A percentile compares a stretch with the other conserved stretches of the same genome.
Evolutionary conservation across 1,284 basidiomycete genomes (phyloP).

Genomic region (Microbotryomycetes sp.): DNA sequence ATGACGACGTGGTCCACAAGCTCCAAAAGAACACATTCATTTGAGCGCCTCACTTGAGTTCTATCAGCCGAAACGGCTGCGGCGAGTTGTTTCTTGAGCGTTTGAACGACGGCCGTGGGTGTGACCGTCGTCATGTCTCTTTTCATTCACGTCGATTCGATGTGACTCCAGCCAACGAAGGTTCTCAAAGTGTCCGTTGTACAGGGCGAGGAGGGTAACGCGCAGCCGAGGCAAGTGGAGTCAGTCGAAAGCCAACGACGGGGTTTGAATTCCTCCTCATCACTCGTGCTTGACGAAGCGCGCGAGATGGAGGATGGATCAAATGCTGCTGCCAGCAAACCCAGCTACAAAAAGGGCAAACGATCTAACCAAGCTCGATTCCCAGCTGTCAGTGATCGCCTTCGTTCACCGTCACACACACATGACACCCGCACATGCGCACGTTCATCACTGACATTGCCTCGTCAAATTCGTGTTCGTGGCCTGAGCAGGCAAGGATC

Average conservation of each 20-base stretch:
- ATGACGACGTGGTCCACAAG: too few species aligned
- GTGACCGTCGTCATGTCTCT: neutral
- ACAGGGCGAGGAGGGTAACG: too few species aligned
- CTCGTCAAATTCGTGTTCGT: neutral
- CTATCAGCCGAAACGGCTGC: constrained; percentile 19
- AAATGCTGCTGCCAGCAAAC: too few species aligned
- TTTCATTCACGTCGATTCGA: too few species aligned
- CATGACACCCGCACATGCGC: too few species aligned
- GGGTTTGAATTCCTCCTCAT: too few species aligned
- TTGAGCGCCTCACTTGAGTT: constrained; percentile 14
- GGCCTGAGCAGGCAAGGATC: constrained; percentile 61
- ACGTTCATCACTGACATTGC: neutral
- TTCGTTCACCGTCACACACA: neutral
- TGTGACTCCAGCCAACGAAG: too few species aligned
- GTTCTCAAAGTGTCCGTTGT: too few species aligned
- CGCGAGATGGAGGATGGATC: too few species aligned
- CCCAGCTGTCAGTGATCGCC: constrained; percentile 20
- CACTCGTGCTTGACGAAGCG: too few species aligned
- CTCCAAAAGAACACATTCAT: too few species aligned
- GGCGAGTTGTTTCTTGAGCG: constrained; percentile 32
- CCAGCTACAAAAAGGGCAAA: constrained; percentile 18
- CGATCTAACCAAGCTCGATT: constrained; percentile 28
- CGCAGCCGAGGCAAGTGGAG: neutral
- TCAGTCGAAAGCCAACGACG: too few species aligned
- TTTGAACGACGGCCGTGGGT: constrained; percentile 4